phyloP scores from a whole-genome alignment of 208 protist species.

The Leishmania turanica region DNA sequence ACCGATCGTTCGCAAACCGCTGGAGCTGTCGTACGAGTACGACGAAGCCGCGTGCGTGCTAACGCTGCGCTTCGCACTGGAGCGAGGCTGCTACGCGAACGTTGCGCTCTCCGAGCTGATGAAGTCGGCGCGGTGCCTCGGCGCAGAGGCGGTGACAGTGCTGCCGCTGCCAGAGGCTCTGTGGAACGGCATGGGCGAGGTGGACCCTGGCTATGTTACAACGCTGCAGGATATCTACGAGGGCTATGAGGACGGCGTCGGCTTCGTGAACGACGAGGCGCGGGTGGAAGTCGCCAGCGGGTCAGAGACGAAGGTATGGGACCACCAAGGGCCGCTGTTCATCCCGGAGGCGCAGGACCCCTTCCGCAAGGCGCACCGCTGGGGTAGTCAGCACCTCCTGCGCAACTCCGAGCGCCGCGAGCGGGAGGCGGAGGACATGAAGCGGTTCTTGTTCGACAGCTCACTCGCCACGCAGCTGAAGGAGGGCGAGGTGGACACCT shows the following conservation, averaged over 20 bases:
- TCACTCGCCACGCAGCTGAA: slow-evolving; percentile 57
- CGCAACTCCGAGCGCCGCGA: slow-evolving; percentile 67
- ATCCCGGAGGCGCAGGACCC: slow-evolving; percentile 53
- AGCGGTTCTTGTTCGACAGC: slow-evolving; percentile 64
- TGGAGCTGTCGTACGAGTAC: slow-evolving; percentile 67
- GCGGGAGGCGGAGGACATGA: slow-evolving; percentile 54
- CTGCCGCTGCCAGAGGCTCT: slow-evolving; percentile 56
- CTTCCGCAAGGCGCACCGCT: slow-evolving; percentile 53
- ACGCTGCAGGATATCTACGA: slow-evolving; percentile 85
- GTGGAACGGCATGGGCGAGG: slow-evolving; percentile 58
- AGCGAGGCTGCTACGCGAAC: slow-evolving; percentile 89
- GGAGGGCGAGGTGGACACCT: slow-evolving; percentile 69
- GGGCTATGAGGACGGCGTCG: slow-evolving; percentile 79
- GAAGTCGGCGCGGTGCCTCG: slow-evolving; percentile 68
- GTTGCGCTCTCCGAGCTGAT: slow-evolving; percentile 86
- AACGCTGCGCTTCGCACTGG: slow-evolving; percentile 69
- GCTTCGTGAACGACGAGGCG: slow-evolving; percentile 54
- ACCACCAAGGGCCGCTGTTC: slow-evolving; percentile 68
- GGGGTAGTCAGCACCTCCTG: slow-evolving; percentile 68
- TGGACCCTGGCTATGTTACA: slow-evolving; percentile 76
- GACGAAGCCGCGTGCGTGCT: slow-evolving; percentile 42
- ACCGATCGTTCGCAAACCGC: slow-evolving; percentile 79
- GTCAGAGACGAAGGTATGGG: slow-evolving; percentile 55
- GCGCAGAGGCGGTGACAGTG: slow-evolving; percentile 60
- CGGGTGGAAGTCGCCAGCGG: slow-evolving; percentile 19